Evolutionary conservation across 805 yeast genomes (phyloP).

Genomic region (Pichia exigua): DNA sequence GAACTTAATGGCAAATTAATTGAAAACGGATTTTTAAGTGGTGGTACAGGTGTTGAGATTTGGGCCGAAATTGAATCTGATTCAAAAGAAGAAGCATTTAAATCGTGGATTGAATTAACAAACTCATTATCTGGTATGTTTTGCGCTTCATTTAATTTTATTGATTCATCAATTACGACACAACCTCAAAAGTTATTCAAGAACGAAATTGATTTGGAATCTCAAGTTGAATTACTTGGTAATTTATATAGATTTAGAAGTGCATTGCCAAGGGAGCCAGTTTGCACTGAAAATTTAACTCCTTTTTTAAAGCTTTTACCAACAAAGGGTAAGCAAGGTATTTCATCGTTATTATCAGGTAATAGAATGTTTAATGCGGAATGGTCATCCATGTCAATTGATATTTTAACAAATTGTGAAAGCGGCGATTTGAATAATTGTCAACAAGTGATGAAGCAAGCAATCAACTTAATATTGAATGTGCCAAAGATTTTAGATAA

Average conservation of each 20-base stretch:
- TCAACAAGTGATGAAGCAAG: conserved; percentile 49
- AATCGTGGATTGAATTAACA: conserved; percentile 63
- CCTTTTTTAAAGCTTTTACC: conserved; percentile 88
- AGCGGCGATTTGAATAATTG: conserved; percentile 30
- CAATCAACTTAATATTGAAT: conserved; percentile 66
- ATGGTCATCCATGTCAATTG: conserved; percentile 93
- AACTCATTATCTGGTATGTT: conserved; percentile 82
- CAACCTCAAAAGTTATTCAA: conserved; percentile 42
- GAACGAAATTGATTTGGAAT: conserved; percentile 17
- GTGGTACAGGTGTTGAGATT: conserved; percentile 93
- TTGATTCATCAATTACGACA: conserved; percentile 73
- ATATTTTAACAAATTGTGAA: conserved; percentile 52
- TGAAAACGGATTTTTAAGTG: conserved; percentile 57
- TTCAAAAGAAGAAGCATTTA: conserved; percentile 43
- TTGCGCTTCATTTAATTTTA: conserved; percentile 89
- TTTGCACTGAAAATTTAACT: conserved; percentile 93
- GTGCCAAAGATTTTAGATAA: conserved; percentile 61
- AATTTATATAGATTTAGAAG: conserved; percentile 61
- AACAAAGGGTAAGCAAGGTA: conserved; percentile 84
- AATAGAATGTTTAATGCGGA: conserved; percentile 83
- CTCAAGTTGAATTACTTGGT: conserved; percentile 28
- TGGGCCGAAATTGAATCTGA: conserved; percentile 79
- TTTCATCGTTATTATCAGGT: conserved; percentile 80
- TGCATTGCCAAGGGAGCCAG: conserved; percentile 88
- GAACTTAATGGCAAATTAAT: conserved; percentile 84